These are phyloP conservation scores for Zygotorulaspora danielsina DNA, from an alignment of 805 yeast species.

Conservation along the genomic window DNA sequence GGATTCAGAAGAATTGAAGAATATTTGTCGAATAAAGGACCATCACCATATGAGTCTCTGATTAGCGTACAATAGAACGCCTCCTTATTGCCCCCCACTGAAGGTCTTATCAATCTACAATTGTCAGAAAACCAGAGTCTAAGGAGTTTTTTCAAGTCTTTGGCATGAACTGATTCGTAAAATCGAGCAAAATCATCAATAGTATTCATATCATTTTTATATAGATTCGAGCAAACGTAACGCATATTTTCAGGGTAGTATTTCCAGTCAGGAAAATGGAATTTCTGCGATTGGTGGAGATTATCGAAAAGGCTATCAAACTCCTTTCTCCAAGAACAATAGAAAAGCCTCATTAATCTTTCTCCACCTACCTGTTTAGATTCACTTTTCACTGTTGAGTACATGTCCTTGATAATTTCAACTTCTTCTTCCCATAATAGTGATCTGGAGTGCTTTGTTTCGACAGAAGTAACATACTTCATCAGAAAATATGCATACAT, in stretches of 20 bases:
- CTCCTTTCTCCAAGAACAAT: constrained; percentile 25
- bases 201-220: constrained; percentile 21
- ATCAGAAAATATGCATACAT: constrained; percentile 28
- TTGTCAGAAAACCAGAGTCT: constrained; percentile 33
- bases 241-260: constrained; percentile 23
- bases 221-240: constrained; percentile 18
- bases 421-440: constrained; percentile 20
- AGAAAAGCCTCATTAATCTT: constrained; percentile 16
- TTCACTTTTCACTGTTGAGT: constrained; percentile 1
- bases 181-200: constrained; percentile 24
- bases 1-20: constrained; percentile 26
- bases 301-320: constrained; percentile 13
- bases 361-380: constrained; percentile 1
- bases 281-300: constrained; percentile 21
- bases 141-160: constrained; percentile 19
- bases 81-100: constrained; percentile 16
- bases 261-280: constrained; percentile 29
- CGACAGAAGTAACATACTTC: constrained; percentile 14
- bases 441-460: constrained; percentile 1
- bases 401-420: constrained; percentile 2
- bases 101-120: constrained; percentile 14
- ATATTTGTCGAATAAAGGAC: constrained; percentile 20
- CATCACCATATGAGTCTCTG: constrained; percentile 21
- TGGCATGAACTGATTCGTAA: constrained; percentile 17
- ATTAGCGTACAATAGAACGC: constrained; percentile 21